phyloP scores from a whole-genome alignment of 2,329 filamentous ascomycete species.

The Aureobasidium vineae region DNA sequence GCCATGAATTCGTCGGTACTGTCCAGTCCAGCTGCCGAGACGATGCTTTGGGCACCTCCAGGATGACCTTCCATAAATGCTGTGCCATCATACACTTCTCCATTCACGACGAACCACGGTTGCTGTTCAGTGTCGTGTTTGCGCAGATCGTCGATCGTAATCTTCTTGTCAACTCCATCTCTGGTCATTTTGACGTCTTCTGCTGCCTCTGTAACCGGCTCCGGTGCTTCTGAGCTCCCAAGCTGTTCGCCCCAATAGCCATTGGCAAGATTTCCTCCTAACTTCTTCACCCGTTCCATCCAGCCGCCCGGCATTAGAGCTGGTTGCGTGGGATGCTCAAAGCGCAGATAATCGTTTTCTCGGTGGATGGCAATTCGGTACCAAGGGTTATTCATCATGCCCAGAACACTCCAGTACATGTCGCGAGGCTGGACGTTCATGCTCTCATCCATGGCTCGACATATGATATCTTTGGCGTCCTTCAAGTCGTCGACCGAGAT shows the following conservation, averaged over 20 bases:
- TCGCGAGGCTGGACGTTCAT: slow-evolving; percentile 85
- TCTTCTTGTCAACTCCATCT: slow-evolving; percentile 59
- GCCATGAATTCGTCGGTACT: slow-evolving; percentile 85
- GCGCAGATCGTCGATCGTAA: slow-evolving; percentile 70
- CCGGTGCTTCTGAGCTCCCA: slow-evolving; percentile 49
- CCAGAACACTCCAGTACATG: slow-evolving; percentile 93
- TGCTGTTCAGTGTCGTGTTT: slow-evolving; percentile 62
- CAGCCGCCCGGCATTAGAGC: slow-evolving; percentile 75
- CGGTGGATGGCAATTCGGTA: slow-evolving; percentile 75
- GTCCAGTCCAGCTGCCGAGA: slow-evolving; percentile 77
- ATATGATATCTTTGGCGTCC: slow-evolving; percentile 68
- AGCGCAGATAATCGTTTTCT: slow-evolving; percentile 63
- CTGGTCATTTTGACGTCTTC: slow-evolving; percentile 77
- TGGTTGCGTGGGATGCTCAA: slow-evolving; percentile 87
- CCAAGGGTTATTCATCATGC: slow-evolving; percentile 99
- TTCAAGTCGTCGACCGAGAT: slow-evolving; percentile 62
- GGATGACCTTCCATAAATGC: slow-evolving; percentile 78
- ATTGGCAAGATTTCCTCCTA: slow-evolving; percentile 75
- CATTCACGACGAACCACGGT: slow-evolving; percentile 86
- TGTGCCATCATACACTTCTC: slow-evolving; percentile 86
- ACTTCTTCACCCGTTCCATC: slow-evolving; percentile 89
- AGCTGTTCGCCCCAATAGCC: slow-evolving; percentile 79
- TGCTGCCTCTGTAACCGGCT: slow-evolving; percentile 49
- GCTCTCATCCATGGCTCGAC: slow-evolving; percentile 85
- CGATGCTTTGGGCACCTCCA: slow-evolving; percentile 81